A percentile compares a stretch with the other conserved stretches of the same genome.
Evolutionary conservation across 1,284 basidiomycete genomes (phyloP).

Genomic region (Ceraceosorus guamensis): DNA sequence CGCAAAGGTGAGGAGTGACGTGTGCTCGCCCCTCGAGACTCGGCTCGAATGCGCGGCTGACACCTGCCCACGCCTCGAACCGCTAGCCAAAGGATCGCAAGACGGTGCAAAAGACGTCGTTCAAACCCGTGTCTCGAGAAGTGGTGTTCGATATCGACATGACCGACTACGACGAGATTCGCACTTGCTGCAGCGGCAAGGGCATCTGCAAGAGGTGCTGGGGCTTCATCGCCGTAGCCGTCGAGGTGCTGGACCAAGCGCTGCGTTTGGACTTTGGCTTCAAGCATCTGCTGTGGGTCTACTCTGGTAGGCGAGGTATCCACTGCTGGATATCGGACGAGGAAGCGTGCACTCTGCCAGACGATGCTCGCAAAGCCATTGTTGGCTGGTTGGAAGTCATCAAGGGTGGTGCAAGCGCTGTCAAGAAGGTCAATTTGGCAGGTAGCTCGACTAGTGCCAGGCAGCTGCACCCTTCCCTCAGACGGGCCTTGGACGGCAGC

Average conservation of each 20-base stretch:
- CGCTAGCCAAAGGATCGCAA: conserved; percentile 83
- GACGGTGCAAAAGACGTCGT: conserved; percentile 66
- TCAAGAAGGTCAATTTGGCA: conserved; percentile 68
- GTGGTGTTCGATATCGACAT: conserved; percentile 99
- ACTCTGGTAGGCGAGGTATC: conserved; percentile 94
- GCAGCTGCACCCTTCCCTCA: conserved; percentile 38
- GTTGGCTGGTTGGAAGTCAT: conserved; percentile 82
- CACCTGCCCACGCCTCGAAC: conserved; percentile 7
- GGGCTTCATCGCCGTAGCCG: conserved; percentile 87
- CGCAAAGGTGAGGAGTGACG: conserved; percentile 60
- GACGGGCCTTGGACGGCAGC: conserved; percentile 37
- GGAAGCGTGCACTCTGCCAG: conserved; percentile 77
- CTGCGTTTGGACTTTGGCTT: conserved; percentile 76
- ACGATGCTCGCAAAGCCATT: conserved; percentile 79
- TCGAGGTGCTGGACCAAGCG: conserved; percentile 72
- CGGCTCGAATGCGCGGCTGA: neutral
- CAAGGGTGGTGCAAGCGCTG: conserved; percentile 67
- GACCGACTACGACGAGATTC: conserved; percentile 95
- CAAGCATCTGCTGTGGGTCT: conserved; percentile 82
- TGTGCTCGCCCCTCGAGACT: neutral
- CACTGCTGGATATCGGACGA: conserved; percentile 95
- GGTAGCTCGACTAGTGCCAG: conserved; percentile 47
- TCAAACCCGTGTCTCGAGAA: conserved; percentile 75
- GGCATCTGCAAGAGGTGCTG: conserved; percentile 90
- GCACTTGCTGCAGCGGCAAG: conserved; percentile 88